Percentiles rank a stretch among this genome's conserved stretches.
Evolutionary conservation across 208 protist species (phyloP).

Genomic region (Trypanosoma congolense): DNA sequence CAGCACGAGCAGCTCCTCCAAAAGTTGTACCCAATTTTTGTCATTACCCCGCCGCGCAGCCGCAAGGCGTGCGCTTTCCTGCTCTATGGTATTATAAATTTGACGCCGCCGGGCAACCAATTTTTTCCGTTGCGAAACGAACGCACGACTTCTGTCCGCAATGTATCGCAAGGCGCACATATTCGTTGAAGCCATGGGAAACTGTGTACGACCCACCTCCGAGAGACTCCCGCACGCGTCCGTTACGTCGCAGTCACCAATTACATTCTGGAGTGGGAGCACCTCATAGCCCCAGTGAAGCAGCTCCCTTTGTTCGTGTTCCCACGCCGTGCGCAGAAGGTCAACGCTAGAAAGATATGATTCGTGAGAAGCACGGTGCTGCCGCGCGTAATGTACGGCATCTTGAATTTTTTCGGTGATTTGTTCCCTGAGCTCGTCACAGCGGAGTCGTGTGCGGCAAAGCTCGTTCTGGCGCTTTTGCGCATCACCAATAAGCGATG

Average conservation of each 20-base stretch:
- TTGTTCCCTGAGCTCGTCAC: constrained; percentile 23
- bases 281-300: constrained; percentile 31
- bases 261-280: constrained; percentile 22
- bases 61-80: constrained; percentile 7
- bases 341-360: constrained; percentile 43
- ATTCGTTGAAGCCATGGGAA: constrained; percentile 27
- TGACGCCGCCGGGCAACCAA: neutral
- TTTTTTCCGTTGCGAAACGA: constrained; percentile 4
- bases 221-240: constrained; percentile 5
- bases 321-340: constrained; percentile 40
- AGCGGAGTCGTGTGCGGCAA: constrained; percentile 13
- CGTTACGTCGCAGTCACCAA: constrained; percentile 6
- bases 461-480: constrained; percentile 19
- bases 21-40: constrained; percentile 12
- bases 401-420: constrained; percentile 20
- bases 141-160: constrained; percentile 1
- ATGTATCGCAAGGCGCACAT: constrained; percentile 27
- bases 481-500: constrained; percentile 20
- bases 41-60: constrained; percentile 17
- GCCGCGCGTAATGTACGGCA: constrained; percentile 38
- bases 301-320: constrained; percentile 49
- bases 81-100: constrained; percentile 2
- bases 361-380: constrained; percentile 39
- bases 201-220: constrained; percentile 25
- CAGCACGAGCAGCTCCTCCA: constrained; percentile 13